Evolutionary conservation across 805 yeast genomes (phyloP).

Genomic region (Candida nonsorbophila): DNA sequence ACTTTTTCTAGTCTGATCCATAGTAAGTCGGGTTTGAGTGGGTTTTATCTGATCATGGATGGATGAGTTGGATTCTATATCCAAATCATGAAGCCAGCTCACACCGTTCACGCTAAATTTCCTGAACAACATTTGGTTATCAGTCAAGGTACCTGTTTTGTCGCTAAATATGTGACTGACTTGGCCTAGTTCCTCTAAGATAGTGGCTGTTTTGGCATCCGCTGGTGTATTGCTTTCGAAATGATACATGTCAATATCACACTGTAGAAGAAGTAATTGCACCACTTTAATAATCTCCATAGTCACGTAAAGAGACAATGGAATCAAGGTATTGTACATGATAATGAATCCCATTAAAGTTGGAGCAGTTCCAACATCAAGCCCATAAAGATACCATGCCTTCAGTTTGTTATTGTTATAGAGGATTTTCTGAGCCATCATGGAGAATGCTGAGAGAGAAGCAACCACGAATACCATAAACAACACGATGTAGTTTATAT

Average conservation of each 20-base stretch:
- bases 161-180: slow-evolving; percentile 93
- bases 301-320: slow-evolving; percentile 89
- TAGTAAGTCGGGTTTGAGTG: neutral
- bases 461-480: slow-evolving; percentile 86
- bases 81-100: slow-evolving; percentile 82
- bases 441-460: slow-evolving; percentile 68
- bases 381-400: slow-evolving; percentile 67
- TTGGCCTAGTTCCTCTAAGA: slow-evolving; percentile 94
- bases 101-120: slow-evolving; percentile 84
- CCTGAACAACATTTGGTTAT: slow-evolving; percentile 87
- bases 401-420: slow-evolving; percentile 35
- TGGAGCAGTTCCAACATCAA: slow-evolving; percentile 81
- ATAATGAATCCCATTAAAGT: slow-evolving; percentile 93
- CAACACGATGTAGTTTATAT: slow-evolving; percentile 75
- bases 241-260: slow-evolving; percentile 95
- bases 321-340: slow-evolving; percentile 96
- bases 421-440: slow-evolving; percentile 66
- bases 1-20: slow-evolving; percentile 13
- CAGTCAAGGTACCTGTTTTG: slow-evolving; percentile 96
- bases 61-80: slow-evolving; percentile 16
- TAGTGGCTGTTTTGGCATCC: slow-evolving; percentile 91
- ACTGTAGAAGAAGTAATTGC: slow-evolving; percentile 76
- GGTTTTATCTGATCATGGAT: neutral
- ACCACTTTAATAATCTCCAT: slow-evolving; percentile 92
- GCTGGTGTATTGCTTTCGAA: slow-evolving; percentile 81